Evolutionary conservation across 164 flowering plant genomes (phyloP).

Genomic region (Pachysandra terminalis): DNA sequence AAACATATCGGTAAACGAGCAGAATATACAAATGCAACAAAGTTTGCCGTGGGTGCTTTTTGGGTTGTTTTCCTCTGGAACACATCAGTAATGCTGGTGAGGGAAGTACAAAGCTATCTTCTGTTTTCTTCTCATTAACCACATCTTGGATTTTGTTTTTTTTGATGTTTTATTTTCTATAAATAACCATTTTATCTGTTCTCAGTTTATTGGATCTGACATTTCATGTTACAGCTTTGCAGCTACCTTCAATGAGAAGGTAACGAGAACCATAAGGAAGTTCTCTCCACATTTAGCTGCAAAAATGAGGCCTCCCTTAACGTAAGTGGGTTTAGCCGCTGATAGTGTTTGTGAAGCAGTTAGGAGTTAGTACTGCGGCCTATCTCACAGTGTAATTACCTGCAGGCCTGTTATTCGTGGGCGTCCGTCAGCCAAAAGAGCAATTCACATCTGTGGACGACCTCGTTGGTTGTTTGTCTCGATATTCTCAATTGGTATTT

Average conservation of each 20-base stretch:
- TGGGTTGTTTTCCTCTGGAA: no score
- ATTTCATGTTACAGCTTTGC: slow-evolving; percentile 71
- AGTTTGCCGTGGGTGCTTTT: no score
- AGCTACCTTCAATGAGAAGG: slow-evolving; percentile 92
- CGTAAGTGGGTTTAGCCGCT: slow-evolving; percentile 41
- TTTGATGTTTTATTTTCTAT: neutral
- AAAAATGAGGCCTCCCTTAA: slow-evolving; percentile 91
- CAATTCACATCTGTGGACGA: slow-evolving; percentile 80
- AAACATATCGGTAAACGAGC: no score
- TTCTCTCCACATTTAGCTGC: slow-evolving; percentile 97
- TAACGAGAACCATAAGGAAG: slow-evolving; percentile 85
- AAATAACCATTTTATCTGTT: neutral
- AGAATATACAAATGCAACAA: no score
- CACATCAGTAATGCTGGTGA: no score
- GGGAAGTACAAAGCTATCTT: no score
- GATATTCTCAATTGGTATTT: slow-evolving; percentile 56
- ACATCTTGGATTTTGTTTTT: no score
- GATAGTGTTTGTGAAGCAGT: neutral
- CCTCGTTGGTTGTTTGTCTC: slow-evolving; percentile 95
- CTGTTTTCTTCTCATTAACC: no score
- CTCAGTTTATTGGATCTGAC: slow-evolving; percentile 15
- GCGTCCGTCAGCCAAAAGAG: slow-evolving; percentile 87
- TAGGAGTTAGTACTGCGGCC: slow-evolving; percentile 3
- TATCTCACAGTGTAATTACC: slow-evolving; percentile 3
- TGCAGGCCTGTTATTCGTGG: slow-evolving; percentile 96